Percentiles rank a stretch among this genome's conserved stretches.
phyloP scores from a whole-genome alignment of 1,284 basidiomycete genomes.

The Cerioporus squamosus region DNA sequence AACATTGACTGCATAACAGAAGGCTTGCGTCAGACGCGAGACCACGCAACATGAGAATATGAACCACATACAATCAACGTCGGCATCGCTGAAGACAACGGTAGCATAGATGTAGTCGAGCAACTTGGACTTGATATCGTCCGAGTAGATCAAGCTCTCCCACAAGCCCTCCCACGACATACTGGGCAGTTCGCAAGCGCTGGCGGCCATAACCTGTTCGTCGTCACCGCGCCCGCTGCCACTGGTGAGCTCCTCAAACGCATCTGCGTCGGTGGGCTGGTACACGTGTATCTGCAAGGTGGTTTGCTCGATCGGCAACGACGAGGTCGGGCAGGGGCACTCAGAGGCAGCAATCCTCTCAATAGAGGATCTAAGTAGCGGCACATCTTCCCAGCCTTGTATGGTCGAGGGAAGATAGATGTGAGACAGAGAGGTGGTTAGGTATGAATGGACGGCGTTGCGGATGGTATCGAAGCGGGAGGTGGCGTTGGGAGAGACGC shows the following conservation, averaged over 20 bases:
- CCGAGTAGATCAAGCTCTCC: slow-evolving; percentile 88
- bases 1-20: slow-evolving; percentile 68
- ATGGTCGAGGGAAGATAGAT: slow-evolving; percentile 70
- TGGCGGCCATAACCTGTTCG: slow-evolving; percentile 84
- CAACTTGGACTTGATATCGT: slow-evolving; percentile 87
- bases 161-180: slow-evolving; percentile 88
- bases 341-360: slow-evolving; percentile 83
- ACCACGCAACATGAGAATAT: neutral
- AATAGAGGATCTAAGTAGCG: slow-evolving; percentile 74
- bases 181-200: slow-evolving; percentile 85
- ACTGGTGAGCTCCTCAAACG: slow-evolving; percentile 81
- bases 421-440: slow-evolving; percentile 61
- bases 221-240: slow-evolving; percentile 65
- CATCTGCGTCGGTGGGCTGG: slow-evolving; percentile 71
- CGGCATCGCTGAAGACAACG: slow-evolving; percentile 85
- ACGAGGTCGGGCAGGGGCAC: slow-evolving; percentile 55
- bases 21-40: neutral
- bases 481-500: slow-evolving; percentile 67
- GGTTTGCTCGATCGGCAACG: slow-evolving; percentile 61
- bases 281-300: slow-evolving; percentile 87
- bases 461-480: slow-evolving; percentile 76
- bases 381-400: slow-evolving; percentile 74
- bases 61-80: slow-evolving; percentile 76
- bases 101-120: slow-evolving; percentile 96
- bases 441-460: slow-evolving; percentile 61